phyloP scores from a whole-genome alignment of 768 basidiomycete species.

The Calocera viscosa region DNA sequence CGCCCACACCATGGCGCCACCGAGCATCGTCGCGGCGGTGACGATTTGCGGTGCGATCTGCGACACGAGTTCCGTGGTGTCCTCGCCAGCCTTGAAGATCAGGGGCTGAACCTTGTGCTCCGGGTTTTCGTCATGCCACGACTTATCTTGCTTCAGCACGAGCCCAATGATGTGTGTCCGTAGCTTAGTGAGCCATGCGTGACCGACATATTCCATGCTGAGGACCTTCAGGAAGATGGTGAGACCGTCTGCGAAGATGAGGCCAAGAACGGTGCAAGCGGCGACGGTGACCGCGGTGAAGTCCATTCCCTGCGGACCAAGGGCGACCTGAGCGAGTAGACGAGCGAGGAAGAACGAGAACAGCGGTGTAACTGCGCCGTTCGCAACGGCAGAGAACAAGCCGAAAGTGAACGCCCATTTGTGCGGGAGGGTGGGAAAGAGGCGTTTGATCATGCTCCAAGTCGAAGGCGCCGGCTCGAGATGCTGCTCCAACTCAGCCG shows the following conservation, averaged over 20 bases:
- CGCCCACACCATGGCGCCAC: slow-evolving; percentile 80
- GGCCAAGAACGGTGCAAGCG: slow-evolving; percentile 24
- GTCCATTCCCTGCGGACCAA: slow-evolving; percentile 19
- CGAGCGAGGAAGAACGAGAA: slow-evolving; percentile 83
- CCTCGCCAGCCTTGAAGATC: slow-evolving; percentile 81
- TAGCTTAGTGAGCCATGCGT: slow-evolving; percentile 59
- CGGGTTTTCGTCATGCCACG: slow-evolving; percentile 71
- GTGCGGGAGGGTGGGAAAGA: slow-evolving; percentile 60
- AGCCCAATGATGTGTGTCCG: slow-evolving; percentile 44
- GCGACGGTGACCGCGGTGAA: slow-evolving; percentile 18
- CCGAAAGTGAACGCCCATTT: slow-evolving; percentile 63
- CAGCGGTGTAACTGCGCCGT: slow-evolving; percentile 77
- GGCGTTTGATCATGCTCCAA: slow-evolving; percentile 20
- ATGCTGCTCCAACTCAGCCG: background rate
- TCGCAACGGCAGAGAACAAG: slow-evolving; percentile 50
- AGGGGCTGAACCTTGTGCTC: slow-evolving; percentile 54
- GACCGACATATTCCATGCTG: slow-evolving; percentile 61
- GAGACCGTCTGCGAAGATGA: slow-evolving; percentile 62
- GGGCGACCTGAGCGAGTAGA: slow-evolving; percentile 38
- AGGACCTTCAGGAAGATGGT: slow-evolving; percentile 66
- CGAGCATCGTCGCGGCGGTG: slow-evolving; percentile 69
- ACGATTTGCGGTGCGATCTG: slow-evolving; percentile 56
- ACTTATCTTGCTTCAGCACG: slow-evolving; percentile 68
- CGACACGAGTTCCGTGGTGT: slow-evolving; percentile 64
- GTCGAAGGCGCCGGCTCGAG: slow-evolving; percentile 15